phyloP scores from a whole-genome alignment of 352 stramenopile species.

The Phytophthora vignae region DNA sequence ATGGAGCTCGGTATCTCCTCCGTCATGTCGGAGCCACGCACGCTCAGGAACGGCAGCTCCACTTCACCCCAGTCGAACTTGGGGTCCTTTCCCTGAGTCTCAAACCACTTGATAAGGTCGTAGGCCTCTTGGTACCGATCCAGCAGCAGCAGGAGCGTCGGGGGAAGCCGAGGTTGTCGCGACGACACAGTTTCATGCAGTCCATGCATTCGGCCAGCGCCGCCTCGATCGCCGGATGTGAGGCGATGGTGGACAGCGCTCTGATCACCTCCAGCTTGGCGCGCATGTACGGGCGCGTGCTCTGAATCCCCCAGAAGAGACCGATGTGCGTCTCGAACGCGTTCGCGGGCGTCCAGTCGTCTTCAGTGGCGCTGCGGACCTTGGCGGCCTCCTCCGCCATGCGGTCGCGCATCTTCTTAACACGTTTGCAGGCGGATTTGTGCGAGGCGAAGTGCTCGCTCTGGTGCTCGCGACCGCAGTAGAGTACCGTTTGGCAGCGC shows the following conservation, averaged over 20 bases:
- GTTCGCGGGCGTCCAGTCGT: neutral
- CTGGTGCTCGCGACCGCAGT: neutral
- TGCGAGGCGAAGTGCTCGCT: neutral
- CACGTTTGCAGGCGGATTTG: neutral
- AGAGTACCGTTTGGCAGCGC: neutral
- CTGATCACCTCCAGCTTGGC: neutral
- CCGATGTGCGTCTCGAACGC: neutral
- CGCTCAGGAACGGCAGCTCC: neutral
- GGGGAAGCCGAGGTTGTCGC: neutral
- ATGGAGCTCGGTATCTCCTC: neutral
- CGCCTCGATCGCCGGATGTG: neutral
- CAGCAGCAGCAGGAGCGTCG: neutral
- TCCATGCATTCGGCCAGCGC: neutral
- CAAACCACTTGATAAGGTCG: slow-evolving; percentile 1
- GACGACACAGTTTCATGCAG: neutral
- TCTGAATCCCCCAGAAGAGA: neutral
- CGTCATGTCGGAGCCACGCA: neutral
- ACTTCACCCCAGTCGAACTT: neutral
- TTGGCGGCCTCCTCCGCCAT: neutral
- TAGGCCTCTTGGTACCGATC: neutral
- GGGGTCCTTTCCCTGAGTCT: neutral
- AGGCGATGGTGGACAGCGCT: neutral
- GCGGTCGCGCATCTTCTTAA: neutral
- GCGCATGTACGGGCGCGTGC: neutral
- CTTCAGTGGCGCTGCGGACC: neutral